These are phyloP conservation scores for Agapanthus africanus DNA, from an alignment of 106 monocot genomes.

Conservation along the genomic window DNA sequence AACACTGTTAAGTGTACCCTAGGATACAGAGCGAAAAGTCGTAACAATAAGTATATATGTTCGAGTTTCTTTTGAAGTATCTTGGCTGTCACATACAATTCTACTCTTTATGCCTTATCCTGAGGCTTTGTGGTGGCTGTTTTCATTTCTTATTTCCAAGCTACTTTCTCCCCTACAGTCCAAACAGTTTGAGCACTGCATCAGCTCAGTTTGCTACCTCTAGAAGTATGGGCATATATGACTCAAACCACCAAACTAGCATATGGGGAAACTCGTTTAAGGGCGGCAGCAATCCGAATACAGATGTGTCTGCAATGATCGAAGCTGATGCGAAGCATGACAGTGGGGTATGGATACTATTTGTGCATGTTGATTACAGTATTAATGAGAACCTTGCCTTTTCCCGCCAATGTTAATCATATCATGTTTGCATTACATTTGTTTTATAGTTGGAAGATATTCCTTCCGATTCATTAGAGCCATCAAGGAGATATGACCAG, in stretches of 20 bases:
- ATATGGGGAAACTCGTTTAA: constrained; percentile 63
- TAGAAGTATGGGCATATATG: constrained; percentile 56
- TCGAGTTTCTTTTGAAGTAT: background rate
- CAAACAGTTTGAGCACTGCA: constrained; percentile 46
- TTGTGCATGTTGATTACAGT: no score
- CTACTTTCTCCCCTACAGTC: constrained; percentile 15
- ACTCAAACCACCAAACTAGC: constrained; percentile 39
- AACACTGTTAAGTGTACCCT: background rate
- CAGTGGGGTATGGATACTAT: constrained; percentile 37
- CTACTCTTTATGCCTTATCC: background rate
- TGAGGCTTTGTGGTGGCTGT: background rate
- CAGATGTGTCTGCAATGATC: constrained; percentile 33
- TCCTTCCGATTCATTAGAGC: constrained; percentile 30
- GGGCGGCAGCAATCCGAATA: constrained; percentile 44
- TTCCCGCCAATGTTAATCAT: background rate
- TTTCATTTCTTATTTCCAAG: background rate
- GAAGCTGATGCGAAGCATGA: constrained; percentile 47
- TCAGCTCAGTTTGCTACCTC: constrained; percentile 52
- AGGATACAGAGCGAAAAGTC: background rate
- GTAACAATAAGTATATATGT: background rate
- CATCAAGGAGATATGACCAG: constrained; percentile 36
- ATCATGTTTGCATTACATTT: background rate
- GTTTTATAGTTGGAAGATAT: constrained; percentile 39
- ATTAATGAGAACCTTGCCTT: no score
- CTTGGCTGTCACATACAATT: background rate